phyloP scores from a whole-genome alignment of 2,329 filamentous ascomycete genomes.

The Exophiala dermatitidis region DNA sequence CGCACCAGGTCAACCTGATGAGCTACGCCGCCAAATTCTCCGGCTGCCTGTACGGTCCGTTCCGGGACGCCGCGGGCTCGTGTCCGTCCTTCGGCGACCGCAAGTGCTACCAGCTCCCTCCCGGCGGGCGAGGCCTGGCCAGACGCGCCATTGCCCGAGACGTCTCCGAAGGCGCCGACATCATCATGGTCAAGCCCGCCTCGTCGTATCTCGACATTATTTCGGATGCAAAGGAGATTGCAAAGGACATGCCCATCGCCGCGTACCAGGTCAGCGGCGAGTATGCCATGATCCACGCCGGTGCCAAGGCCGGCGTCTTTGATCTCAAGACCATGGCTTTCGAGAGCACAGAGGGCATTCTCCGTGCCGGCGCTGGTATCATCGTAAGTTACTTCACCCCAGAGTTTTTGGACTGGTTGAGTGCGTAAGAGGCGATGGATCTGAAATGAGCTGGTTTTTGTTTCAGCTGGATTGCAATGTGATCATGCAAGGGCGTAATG shows the following conservation, averaged over 20 bases:
- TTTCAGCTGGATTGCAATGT: neutral
- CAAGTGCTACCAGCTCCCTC: constrained; percentile 92
- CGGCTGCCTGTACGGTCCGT: constrained; percentile 91
- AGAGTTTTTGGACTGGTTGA: constrained; percentile 59
- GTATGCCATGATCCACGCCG: constrained; percentile 96
- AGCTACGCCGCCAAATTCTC: constrained; percentile 98
- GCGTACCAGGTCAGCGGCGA: constrained; percentile 97
- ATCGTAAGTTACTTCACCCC: constrained; percentile 92
- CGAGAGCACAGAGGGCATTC: constrained; percentile 86
- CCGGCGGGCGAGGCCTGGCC: constrained; percentile 83
- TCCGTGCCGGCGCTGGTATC: constrained; percentile 87
- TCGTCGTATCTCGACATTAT: constrained; percentile 96
- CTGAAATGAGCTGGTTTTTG: neutral
- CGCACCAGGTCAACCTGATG: constrained; percentile 88
- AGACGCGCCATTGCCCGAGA: constrained; percentile 84
- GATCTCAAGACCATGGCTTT: constrained; percentile 92
- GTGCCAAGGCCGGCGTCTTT: constrained; percentile 91
- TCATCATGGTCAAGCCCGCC: constrained; percentile 99
- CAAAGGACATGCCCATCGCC: constrained; percentile 81
- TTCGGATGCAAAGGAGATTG: constrained; percentile 90
- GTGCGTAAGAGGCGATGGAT: neutral
- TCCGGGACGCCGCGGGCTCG: constrained; percentile 91
- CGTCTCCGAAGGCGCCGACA: constrained; percentile 87
- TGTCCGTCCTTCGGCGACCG: constrained; percentile 87
- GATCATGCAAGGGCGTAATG: neutral